phyloP scores from a whole-genome alignment of 805 yeast species.

The Candida piceae region DNA sequence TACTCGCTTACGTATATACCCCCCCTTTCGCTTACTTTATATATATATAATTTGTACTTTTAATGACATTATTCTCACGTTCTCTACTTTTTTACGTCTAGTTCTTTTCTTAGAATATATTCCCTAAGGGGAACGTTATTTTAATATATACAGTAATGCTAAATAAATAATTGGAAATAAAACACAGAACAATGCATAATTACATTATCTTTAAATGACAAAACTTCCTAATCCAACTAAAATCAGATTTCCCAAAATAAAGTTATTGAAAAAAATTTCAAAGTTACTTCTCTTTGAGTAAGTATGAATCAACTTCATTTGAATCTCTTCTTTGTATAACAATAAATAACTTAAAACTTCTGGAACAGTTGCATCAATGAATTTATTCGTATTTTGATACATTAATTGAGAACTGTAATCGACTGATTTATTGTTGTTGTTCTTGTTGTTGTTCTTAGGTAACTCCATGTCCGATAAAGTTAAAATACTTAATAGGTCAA shows the following conservation, averaged over 20 bases:
- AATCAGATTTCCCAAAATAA: conserved; percentile 32
- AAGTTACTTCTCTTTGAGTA: conserved; percentile 29
- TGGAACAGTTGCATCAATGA: conserved; percentile 24
- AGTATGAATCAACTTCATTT: conserved; percentile 23
- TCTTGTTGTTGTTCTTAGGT: conserved; percentile 3
- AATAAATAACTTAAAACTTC: conserved; percentile 27
- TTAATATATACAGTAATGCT: neutral
- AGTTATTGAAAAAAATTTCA: conserved; percentile 36
- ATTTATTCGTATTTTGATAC: conserved; percentile 26
- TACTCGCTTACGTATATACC: too few relatives aligned
- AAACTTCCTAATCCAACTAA: conserved; percentile 35
- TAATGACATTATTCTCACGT: too few relatives aligned
- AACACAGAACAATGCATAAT: too few relatives aligned
- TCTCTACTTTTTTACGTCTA: too few relatives aligned
- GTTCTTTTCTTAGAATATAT: neutral
- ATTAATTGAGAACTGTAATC: too few relatives aligned
- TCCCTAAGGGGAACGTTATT: neutral
- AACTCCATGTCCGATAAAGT: conserved; percentile 14
- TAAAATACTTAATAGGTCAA: conserved; percentile 25
- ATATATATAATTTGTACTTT: too few relatives aligned
- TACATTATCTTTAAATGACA: conserved; percentile 20
- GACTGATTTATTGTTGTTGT: too few relatives aligned
- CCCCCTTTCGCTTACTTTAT: too few relatives aligned
- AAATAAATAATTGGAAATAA: neutral
- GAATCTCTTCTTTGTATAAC: conserved; percentile 30